Evolutionary conservation across 1,284 basidiomycete genomes (phyloP), one percentile per base, ranked within the genome.

Genomic region (Sanghuangporus sanghuang): DNA sequence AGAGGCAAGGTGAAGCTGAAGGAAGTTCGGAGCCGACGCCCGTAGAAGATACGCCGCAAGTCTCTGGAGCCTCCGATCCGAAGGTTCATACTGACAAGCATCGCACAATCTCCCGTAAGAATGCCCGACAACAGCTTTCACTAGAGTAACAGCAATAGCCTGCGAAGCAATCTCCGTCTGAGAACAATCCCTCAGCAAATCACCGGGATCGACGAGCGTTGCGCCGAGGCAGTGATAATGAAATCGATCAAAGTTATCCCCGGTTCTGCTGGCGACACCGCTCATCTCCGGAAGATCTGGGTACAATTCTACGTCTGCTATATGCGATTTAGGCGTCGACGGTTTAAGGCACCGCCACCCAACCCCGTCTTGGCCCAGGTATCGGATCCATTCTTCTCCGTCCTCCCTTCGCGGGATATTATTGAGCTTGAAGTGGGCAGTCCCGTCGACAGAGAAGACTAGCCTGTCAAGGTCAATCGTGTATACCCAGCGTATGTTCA

Each of bases 391-490:
- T 4, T 39, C 53, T 38, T 54, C 7, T 6, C 36, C 54, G 36
- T 56, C 61, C 61, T 53, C 61, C 16, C 59, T 50, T 1, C 59
- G 59, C 12, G 61, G 61, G 9, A 62, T 46, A 3, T 38, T 56
- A 38, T 62, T 42, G 27, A 54, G 52, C 27, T 23, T 44, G 39
- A 54, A 56, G 38, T 62, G 52, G 21, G 53, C 40, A 3, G 21
- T 16, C 21, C 35, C n/a, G 27, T 62, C 54, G 18, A 54, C 21
- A 42, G 61, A 38, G 53, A 48, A 48, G 8, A 27, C 49, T 16
- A 61, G 7, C n/a, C 32, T 35, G 49, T 50, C 49, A 14, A 61
- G 49, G 50, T 61, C 59, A 12, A 61, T 52, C 18, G 36, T 61
- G 38, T 53, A 53, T 9, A 39, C 40, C 48, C 52, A 42, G n/a